These are phyloP conservation scores for Styphnolobium japonicum DNA, from an alignment of 306 rosid species.

Conservation along the genomic window DNA sequence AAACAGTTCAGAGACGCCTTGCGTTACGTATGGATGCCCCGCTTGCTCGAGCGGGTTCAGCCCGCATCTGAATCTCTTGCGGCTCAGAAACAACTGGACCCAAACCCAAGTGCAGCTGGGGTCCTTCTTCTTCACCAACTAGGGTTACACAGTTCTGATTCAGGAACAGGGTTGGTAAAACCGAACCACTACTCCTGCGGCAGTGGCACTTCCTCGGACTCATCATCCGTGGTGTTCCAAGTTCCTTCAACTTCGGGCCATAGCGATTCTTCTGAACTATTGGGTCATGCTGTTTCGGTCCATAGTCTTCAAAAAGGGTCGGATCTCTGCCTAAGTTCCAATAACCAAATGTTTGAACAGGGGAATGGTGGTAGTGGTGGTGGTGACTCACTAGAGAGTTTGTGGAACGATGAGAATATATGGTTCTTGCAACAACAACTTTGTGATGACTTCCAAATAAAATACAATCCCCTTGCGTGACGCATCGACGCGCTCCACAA, in stretches of 20 bases:
- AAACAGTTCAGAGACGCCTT: constrained; percentile 62
- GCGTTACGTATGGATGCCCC: constrained; percentile 82
- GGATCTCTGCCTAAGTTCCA: background rate
- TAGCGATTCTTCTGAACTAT: background rate
- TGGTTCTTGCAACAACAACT: constrained; percentile 57
- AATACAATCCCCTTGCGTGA: constrained; percentile 45
- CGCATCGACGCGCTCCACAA: constrained; percentile 22
- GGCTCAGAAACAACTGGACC: background rate
- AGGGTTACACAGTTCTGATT: background rate
- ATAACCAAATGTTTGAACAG: constrained; percentile 8
- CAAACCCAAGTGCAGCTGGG: background rate
- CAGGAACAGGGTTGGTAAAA: background rate
- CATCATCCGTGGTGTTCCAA: constrained; percentile 32
- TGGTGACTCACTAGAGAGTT: constrained; percentile 41
- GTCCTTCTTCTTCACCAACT: background rate
- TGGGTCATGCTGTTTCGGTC: background rate
- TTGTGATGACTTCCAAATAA: constrained; percentile 11
- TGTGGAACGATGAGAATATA: constrained; percentile 61
- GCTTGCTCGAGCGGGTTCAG: constrained; percentile 66
- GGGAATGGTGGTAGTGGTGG: constrained; percentile 19
- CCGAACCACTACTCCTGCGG: background rate
- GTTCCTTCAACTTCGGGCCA: constrained; percentile 29
- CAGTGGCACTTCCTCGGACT: background rate
- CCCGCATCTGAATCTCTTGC: constrained; percentile 1
- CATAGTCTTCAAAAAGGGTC: background rate